Evolutionary conservation across 2,329 filamentous ascomycete species (phyloP).

Genomic region (Cladosporium sp.): DNA sequence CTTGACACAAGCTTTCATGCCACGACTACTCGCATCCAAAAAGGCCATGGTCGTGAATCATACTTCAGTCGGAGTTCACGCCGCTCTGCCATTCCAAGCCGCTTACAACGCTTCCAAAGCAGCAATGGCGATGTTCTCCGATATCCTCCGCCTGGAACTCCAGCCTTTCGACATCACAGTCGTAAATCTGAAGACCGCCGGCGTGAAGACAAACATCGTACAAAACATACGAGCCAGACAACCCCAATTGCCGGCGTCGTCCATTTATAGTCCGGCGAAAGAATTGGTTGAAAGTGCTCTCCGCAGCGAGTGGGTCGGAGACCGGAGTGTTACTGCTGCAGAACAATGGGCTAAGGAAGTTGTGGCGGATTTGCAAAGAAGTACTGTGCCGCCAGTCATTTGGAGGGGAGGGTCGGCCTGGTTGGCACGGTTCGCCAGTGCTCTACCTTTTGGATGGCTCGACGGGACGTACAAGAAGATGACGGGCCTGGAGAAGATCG

Average conservation of each 20-base stretch:
- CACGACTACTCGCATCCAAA: slow-evolving; percentile 41
- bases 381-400: not conserved
- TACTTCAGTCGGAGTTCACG: slow-evolving; percentile 37
- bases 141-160: slow-evolving; percentile 30
- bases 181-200: slow-evolving; percentile 29
- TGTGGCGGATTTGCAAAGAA: not conserved
- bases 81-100: slow-evolving; percentile 38
- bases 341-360: not conserved
- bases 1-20: slow-evolving; percentile 36
- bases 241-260: slow-evolving; percentile 29
- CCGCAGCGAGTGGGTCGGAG: slow-evolving; percentile 13
- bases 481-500: not conserved
- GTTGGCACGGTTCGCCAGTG: not conserved
- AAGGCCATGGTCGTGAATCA: slow-evolving; percentile 42
- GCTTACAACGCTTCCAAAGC: slow-evolving; percentile 36
- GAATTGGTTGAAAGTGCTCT: slow-evolving; percentile 20
- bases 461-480: not conserved
- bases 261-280: slow-evolving; percentile 28
- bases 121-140: slow-evolving; percentile 25
- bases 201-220: slow-evolving; percentile 26
- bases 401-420: not conserved
- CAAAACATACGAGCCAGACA: slow-evolving; percentile 20
- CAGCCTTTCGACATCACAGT: slow-evolving; percentile 31
- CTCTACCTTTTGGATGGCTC: not conserved
- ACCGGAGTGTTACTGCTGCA: not conserved